Percentiles rank a stretch among this genome's conserved stretches.
These are phyloP conservation scores for Salix udensis DNA, from an alignment of 345 rosid species.

Conservation along the genomic window DNA sequence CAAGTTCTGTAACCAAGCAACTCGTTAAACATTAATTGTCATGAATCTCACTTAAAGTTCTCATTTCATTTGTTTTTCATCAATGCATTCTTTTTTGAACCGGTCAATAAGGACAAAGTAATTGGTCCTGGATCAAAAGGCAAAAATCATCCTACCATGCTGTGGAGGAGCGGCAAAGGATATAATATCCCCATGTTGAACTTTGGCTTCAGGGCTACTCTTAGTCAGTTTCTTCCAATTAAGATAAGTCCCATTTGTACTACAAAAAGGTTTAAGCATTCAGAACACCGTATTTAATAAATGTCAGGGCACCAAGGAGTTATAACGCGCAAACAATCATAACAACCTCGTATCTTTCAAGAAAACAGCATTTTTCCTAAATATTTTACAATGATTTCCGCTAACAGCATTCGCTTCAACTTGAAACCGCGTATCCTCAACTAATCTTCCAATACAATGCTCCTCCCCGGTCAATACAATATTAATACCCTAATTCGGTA, in stretches of 20 bases:
- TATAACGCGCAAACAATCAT: not conserved
- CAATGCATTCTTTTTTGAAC: not conserved
- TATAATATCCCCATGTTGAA: conserved; percentile 81
- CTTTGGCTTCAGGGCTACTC: conserved; percentile 51
- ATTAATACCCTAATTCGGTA: conserved; percentile 57
- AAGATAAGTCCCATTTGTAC: conserved; percentile 83
- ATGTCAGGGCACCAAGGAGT: not conserved
- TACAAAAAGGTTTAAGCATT: conserved; percentile 21
- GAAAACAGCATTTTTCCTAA: conserved; percentile 50
- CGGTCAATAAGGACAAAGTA: not conserved
- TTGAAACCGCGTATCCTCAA: conserved; percentile 52
- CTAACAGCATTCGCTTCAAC: conserved; percentile 70
- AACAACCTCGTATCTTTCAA: conserved; percentile 78
- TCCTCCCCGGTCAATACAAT: conserved; percentile 63
- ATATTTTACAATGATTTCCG: conserved; percentile 76
- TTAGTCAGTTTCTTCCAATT: conserved; percentile 78
- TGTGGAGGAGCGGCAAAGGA: conserved; percentile 84
- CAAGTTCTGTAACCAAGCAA: conserved; percentile 48
- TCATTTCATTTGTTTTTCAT: too few relatives aligned
- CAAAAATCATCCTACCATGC: conserved; percentile 45
- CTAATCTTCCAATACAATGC: conserved; percentile 72
- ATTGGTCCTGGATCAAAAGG: too few relatives aligned
- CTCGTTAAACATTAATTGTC: not conserved
- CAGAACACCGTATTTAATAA: not conserved
- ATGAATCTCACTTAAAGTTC: not conserved